Conservation (phyloP, 768 basidiomycete species). For the Xerocomus potaroensis region DNA sequence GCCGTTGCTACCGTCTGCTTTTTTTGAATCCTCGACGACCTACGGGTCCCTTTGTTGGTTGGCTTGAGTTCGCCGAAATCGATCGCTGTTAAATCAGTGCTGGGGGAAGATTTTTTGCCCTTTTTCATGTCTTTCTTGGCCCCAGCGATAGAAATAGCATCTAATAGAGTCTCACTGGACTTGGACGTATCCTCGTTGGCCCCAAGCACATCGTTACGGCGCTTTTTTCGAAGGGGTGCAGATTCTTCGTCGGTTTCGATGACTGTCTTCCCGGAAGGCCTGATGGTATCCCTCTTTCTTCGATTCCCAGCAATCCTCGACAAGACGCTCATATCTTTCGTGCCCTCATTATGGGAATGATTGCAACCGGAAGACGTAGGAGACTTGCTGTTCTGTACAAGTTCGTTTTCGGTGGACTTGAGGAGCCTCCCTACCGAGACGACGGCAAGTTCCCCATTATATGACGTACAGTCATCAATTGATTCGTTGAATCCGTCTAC, state of each 20-base stretch:
- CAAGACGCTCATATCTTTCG: slow-evolving; percentile 1
- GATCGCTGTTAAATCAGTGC: slow-evolving; percentile 7
- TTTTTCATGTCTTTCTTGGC: slow-evolving; percentile 34
- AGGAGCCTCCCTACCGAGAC: neutral
- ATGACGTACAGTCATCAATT: neutral
- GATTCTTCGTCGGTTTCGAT: slow-evolving; percentile 14
- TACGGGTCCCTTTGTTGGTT: slow-evolving; percentile 10
- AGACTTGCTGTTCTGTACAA: neutral
- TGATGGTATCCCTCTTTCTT: slow-evolving; percentile 22
- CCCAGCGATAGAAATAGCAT: slow-evolving; percentile 3
- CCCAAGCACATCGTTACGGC: slow-evolving; percentile 6
- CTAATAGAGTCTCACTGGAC: neutral
- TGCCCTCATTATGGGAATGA: neutral
- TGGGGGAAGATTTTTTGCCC: slow-evolving; percentile 31
- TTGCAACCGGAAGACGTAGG: neutral
- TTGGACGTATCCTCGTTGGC: neutral
- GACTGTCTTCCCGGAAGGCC: neutral
- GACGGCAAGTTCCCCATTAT: neutral
- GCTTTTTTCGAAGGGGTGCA: slow-evolving; percentile 20
- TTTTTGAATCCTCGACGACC: slow-evolving; percentile 16
- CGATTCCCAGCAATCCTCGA: slow-evolving; percentile 22
- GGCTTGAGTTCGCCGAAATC: slow-evolving; percentile 29
- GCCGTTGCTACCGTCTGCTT: slow-evolving; percentile 1
- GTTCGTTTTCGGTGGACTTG: neutral
- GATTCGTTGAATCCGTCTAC: neutral